Evolutionary conservation across 2,329 filamentous ascomycete genomes (phyloP), one percentile per base, ranked within the genome.

Genomic region (Sclerotinia subarctica): DNA sequence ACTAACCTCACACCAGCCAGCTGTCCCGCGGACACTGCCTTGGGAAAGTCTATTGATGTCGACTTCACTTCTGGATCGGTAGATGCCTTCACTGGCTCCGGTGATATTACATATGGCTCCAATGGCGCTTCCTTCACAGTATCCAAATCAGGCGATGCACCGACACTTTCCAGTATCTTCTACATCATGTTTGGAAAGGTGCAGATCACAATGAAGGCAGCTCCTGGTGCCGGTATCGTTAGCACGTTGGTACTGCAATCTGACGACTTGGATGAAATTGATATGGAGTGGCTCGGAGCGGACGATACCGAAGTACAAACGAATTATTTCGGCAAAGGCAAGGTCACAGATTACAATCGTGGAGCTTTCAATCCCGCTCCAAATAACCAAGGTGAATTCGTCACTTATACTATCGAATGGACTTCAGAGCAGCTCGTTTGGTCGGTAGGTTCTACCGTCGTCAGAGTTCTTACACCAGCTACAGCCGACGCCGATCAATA

Each of bases 131-230:
- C 86, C 21, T 96, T 99, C 78, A 93, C 92, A 35, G 89, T 99
- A 64, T 80, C 87, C 64, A 82, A 88, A 76, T 84, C 88, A 63
- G 94, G 94, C 68, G 92, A 99, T 77, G 87, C 93, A 3, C 95
- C 95, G 0, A 90, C 94, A 78, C 86, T 99, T 70, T 85, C 86
- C 72, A 96, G 93, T 70, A 87, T 95, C 75, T 98, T 96, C 86
- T 98, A 97, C 84, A 97, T 99, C 82, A 98, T 99, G 95, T 99
- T 97, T 78, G 95, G 95, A 73, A 91, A 90, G 71, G 91, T 97
- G 76, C 91, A 96, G 72, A 87, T 94, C 73, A 89, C 87, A 44
- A 85, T 97, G 82, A 94, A 94, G 80, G 88, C 92, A 35, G 93
- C 95, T 13, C 90, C 93, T 0, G 95, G 95, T 10, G 88, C 87